A percentile compares a stretch with the other conserved stretches of the same genome.
Evolutionary conservation across 1,284 basidiomycete genomes (phyloP).

Genomic region (Thecaphora frezii): DNA sequence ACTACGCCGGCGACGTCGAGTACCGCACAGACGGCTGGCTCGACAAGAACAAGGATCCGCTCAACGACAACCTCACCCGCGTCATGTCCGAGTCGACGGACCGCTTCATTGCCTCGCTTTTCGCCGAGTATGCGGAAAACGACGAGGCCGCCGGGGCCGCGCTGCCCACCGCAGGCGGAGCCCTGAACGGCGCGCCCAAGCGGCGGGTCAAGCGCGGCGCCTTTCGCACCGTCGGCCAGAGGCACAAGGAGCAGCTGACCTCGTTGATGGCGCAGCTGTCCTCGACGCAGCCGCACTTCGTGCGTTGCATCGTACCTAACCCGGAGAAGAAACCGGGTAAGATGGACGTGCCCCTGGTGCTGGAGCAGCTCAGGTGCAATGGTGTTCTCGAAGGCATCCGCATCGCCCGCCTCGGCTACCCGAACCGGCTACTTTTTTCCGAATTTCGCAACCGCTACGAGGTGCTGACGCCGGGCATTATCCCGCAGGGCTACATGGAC

Average conservation of each 20-base stretch:
- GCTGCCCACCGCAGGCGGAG: constrained; percentile 60
- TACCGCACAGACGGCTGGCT: constrained; percentile 96
- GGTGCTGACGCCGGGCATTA: constrained; percentile 86
- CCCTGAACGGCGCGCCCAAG: constrained; percentile 54
- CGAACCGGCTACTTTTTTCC: constrained; percentile 91
- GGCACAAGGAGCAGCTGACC: constrained; percentile 93
- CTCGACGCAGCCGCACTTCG: constrained; percentile 95
- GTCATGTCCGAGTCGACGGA: constrained; percentile 83
- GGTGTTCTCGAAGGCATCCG: constrained; percentile 99
- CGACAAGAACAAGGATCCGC: constrained; percentile 98
- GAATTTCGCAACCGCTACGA: constrained; percentile 98
- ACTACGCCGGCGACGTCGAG: constrained; percentile 96
- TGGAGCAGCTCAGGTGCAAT: constrained; percentile 96
- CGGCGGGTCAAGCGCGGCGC: constrained; percentile 92
- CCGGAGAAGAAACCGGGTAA: constrained; percentile 85
- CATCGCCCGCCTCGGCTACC: constrained; percentile 94
- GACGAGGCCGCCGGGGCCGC: constrained; percentile 64
- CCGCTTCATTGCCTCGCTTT: constrained; percentile 78
- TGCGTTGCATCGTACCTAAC: constrained; percentile 97
- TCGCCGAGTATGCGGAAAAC: constrained; percentile 74
- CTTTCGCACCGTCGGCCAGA: constrained; percentile 90
- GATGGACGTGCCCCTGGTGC: constrained; percentile 88
- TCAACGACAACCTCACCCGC: constrained; percentile 93
- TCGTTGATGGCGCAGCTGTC: constrained; percentile 89
- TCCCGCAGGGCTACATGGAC: constrained; percentile 93